Percentiles rank a stretch among this genome's conserved stretches.
Evolutionary conservation across 257 asterid species (phyloP).

Genomic region (Nicotiana tomentosiformis): DNA sequence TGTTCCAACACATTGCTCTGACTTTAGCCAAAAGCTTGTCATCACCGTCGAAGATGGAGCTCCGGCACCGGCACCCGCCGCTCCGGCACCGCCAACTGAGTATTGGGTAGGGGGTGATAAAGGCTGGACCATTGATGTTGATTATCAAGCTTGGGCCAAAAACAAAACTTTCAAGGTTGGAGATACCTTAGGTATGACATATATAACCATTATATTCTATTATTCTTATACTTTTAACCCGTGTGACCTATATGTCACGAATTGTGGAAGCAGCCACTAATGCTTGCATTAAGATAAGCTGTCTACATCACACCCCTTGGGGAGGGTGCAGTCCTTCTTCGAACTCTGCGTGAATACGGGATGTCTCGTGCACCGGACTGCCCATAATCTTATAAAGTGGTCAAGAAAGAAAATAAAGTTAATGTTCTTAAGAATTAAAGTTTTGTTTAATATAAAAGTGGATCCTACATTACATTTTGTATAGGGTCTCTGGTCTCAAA

Average conservation of each 20-base stretch:
- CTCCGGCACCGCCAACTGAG: not conserved
- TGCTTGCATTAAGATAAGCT: no score
- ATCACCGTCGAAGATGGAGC: constrained; percentile 6
- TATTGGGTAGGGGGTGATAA: constrained; percentile 1
- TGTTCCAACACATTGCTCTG: constrained; percentile 4
- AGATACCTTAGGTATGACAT: constrained; percentile 8
- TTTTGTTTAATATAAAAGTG: not conserved
- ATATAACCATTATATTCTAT: not conserved
- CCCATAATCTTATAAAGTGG: no score
- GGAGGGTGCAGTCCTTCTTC: no score
- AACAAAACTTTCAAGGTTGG: constrained; percentile 9
- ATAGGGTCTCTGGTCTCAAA: no score
- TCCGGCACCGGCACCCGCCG: constrained; percentile 6
- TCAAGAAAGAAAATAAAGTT: not conserved
- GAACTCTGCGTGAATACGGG: no score
- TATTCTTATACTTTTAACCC: not conserved
- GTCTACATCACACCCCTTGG: no score
- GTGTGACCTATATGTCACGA: no score
- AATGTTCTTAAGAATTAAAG: not conserved
- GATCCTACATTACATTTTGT: not conserved
- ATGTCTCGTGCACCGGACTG: no score
- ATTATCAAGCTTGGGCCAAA: constrained; percentile 10
- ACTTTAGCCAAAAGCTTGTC: constrained; percentile 7
- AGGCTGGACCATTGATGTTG: constrained; percentile 1
- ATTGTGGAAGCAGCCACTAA: no score